phyloP scores from a whole-genome alignment of 192 early-diverging fungal genomes.

The Podila clonocystis region DNA sequence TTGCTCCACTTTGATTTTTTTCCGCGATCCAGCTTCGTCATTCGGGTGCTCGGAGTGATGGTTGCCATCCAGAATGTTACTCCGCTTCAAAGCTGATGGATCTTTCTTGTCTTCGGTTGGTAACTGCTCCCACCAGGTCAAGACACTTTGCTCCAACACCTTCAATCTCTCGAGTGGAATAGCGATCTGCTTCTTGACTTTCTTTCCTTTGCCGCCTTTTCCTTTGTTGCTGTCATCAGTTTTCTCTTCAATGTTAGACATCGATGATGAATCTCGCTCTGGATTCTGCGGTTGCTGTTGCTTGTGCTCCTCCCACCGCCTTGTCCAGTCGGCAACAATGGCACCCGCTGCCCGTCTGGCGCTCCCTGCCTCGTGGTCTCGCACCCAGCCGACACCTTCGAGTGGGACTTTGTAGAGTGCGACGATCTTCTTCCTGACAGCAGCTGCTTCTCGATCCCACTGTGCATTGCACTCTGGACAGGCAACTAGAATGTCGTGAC shows the following conservation, averaged over 20 bases:
- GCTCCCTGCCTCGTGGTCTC: constrained; percentile 34
- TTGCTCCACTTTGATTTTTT: constrained; percentile 7
- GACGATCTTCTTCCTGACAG: constrained; percentile 38
- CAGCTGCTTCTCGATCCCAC: constrained; percentile 41
- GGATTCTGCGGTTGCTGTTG: not conserved
- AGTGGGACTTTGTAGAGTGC: constrained; percentile 23
- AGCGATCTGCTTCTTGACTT: constrained; percentile 21
- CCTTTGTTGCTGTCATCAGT: not conserved
- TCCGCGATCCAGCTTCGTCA: not conserved
- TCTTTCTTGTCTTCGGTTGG: not conserved
- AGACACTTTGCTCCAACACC: constrained; percentile 20
- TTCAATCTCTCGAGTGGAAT: constrained; percentile 26
- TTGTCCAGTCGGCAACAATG: constrained; percentile 33
- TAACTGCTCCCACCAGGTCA: constrained; percentile 16
- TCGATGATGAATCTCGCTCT: not conserved
- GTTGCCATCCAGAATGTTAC: not conserved
- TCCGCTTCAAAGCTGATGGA: not conserved
- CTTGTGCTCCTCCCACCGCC: constrained; percentile 17
- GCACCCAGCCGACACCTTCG: constrained; percentile 47
- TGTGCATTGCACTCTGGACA: constrained; percentile 46
- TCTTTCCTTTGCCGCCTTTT: constrained; percentile 6
- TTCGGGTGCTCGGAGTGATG: not conserved
- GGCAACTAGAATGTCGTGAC: constrained; percentile 42
- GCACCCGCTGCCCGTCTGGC: constrained; percentile 40
- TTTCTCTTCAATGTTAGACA: not conserved